Percentiles rank a stretch among this genome's conserved stretches.
phyloP scores from a whole-genome alignment of 345 rosid genomes.

The Acer yangbiense region DNA sequence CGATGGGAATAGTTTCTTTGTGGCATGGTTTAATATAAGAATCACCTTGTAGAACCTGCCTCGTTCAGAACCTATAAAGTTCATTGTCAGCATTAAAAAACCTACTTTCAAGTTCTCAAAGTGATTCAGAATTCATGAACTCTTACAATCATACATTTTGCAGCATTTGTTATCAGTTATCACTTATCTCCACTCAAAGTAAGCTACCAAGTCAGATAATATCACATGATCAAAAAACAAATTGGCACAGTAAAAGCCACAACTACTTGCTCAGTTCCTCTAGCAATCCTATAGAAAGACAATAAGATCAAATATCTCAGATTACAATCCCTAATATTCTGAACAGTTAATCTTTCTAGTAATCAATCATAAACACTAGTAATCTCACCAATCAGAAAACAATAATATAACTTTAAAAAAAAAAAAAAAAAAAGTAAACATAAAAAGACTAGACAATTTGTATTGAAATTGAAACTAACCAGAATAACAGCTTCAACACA shows the following conservation, averaged over 20 bases:
- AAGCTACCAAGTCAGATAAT: neutral
- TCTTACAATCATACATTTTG: neutral
- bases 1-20: no score
- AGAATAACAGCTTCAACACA: constrained; percentile 80
- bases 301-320: neutral
- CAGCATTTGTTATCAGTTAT: neutral
- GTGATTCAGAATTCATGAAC: neutral
- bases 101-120: neutral
- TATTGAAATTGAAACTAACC: constrained; percentile 40
- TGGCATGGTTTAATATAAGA: neutral
- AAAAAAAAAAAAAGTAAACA: neutral
- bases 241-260: neutral
- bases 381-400: neutral
- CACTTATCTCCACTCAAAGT: neutral
- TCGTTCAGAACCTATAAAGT: neutral
- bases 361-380: neutral
- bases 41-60: neutral
- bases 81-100: neutral
- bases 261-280: neutral
- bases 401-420: no score
- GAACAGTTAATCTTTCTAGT: neutral
- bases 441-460: neutral
- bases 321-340: neutral
- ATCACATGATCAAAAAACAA: neutral
- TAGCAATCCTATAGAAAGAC: neutral